These are phyloP conservation scores for Ophiostoma quercus DNA, from an alignment of 2,329 filamentous ascomycete genomes.

Conservation along the genomic window DNA sequence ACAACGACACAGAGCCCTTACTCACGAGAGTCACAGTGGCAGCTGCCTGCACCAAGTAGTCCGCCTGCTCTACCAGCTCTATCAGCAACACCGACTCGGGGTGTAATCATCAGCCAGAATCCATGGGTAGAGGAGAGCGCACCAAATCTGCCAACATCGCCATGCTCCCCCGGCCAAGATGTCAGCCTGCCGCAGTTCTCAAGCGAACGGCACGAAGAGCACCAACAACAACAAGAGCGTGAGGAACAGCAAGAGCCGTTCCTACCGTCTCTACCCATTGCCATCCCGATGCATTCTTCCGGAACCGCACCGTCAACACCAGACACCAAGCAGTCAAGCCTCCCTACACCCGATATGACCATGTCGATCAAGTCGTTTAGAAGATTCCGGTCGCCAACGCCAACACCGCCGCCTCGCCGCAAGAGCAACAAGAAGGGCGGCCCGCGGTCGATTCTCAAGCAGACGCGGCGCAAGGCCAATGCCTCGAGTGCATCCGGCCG, in stretches of 20 bases:
- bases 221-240: neutral
- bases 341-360: constrained; percentile 44
- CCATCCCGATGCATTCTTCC: constrained; percentile 11
- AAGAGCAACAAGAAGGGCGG: constrained; percentile 1
- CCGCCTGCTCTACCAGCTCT: neutral
- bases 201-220: neutral
- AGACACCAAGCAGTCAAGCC: constrained; percentile 31
- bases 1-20: constrained; percentile 23
- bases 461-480: constrained; percentile 23
- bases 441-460: constrained; percentile 23
- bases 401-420: constrained; percentile 34
- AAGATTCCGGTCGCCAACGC: constrained; percentile 48
- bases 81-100: neutral
- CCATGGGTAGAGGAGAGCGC: constrained; percentile 20
- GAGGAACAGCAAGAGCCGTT: neutral
- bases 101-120: constrained; percentile 21
- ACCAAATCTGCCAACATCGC: constrained; percentile 17
- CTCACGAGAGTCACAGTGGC: constrained; percentile 21
- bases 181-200: neutral
- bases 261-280: neutral
- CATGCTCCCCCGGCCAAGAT: constrained; percentile 19
- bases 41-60: neutral
- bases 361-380: constrained; percentile 49
- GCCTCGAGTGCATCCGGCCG: neutral
- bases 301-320: constrained; percentile 31